Percentiles rank a stretch among this genome's conserved stretches.
Conservation (phyloP, 768 basidiomycete genomes). For the Rhizopogon sp. region DNA sequence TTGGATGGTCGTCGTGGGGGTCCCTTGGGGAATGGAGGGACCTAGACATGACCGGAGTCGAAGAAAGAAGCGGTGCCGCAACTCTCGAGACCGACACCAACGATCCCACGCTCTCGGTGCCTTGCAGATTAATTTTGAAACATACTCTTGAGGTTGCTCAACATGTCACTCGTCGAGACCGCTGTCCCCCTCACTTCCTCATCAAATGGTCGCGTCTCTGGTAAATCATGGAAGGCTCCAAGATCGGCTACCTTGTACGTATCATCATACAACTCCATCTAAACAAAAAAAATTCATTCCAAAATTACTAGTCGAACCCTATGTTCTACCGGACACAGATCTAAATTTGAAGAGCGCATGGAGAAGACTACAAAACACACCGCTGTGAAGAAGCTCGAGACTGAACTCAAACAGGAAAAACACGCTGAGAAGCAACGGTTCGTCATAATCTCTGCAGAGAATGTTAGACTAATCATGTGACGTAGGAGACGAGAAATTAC, state of each 20-base stretch:
- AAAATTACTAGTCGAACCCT: conserved; percentile 53
- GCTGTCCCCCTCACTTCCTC: conserved; percentile 45
- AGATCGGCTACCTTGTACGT: conserved; percentile 50
- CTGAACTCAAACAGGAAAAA: conserved; percentile 75
- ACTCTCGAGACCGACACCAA: not conserved
- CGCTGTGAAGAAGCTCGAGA: conserved; percentile 70
- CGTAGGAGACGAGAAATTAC: conserved; percentile 64
- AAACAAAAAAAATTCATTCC: not conserved
- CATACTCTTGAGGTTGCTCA: no score
- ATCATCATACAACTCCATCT: not conserved
- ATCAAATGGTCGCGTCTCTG: conserved; percentile 60
- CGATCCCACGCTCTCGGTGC: not conserved
- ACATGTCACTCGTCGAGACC: not conserved
- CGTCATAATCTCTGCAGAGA: conserved; percentile 5
- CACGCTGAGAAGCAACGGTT: conserved; percentile 60
- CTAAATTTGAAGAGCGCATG: conserved; percentile 71
- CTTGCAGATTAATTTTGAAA: no score
- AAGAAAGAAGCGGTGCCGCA: conserved; percentile 1
- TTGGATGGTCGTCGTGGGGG: conserved; percentile 43
- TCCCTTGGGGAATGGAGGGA: conserved; percentile 32
- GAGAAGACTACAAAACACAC: conserved; percentile 57
- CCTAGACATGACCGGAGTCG: conserved; percentile 34
- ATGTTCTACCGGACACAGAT: conserved; percentile 58
- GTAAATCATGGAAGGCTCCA: conserved; percentile 60
- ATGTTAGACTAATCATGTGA: not conserved